phyloP scores from a whole-genome alignment of 805 yeast genomes.

The Ogataea kodamae region DNA sequence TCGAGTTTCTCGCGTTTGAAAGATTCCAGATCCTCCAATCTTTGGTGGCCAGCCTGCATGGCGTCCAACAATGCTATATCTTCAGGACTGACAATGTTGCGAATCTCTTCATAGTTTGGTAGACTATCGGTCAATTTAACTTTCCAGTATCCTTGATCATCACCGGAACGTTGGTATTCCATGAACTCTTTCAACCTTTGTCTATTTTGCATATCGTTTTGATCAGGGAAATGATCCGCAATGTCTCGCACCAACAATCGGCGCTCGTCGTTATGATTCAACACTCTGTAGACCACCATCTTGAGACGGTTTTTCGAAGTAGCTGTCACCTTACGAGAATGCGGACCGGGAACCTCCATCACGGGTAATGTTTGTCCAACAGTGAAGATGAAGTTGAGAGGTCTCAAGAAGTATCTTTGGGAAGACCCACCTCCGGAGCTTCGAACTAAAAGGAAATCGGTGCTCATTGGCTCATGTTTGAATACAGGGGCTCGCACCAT shows the following conservation, averaged over 20 bases:
- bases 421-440: conserved; percentile 75
- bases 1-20: conserved; percentile 40
- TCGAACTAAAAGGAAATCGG: conserved; percentile 79
- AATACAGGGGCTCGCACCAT: conserved; percentile 91
- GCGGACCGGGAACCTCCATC: conserved; percentile 95
- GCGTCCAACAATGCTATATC: conserved; percentile 83
- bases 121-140: conserved; percentile 64
- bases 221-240: conserved; percentile 91
- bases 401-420: conserved; percentile 64
- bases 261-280: conserved; percentile 69
- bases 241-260: conserved; percentile 84
- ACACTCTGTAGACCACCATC: conserved; percentile 87
- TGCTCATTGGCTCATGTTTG: conserved; percentile 70
- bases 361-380: conserved; percentile 95
- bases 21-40: conserved; percentile 73
- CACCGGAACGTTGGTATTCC: conserved; percentile 94
- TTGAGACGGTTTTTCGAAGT: conserved; percentile 86
- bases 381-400: conserved; percentile 68
- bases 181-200: conserved; percentile 94
- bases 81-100: conserved; percentile 88
- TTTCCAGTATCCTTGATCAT: conserved; percentile 94
- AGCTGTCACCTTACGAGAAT: conserved; percentile 91
- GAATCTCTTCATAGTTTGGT: conserved; percentile 71
- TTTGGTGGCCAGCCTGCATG: conserved; percentile 92
- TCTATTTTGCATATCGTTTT: conserved; percentile 94